These are phyloP conservation scores for Epichloe scottii DNA, from an alignment of 2,329 filamentous ascomycete genomes.

Conservation along the genomic window DNA sequence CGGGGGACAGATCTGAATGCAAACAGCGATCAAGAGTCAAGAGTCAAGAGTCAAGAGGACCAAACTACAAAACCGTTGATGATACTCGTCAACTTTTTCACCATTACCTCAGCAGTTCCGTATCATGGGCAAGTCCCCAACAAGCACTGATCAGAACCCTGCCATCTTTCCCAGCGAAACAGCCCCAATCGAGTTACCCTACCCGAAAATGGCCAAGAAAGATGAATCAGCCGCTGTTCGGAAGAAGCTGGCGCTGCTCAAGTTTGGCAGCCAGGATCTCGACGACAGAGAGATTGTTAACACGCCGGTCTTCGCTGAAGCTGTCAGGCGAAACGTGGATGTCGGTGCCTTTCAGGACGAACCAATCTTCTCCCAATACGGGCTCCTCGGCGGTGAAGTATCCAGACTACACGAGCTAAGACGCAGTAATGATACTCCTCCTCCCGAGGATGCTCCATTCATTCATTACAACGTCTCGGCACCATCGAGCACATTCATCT, in stretches of 20 bases:
- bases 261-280: neutral
- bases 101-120: no score
- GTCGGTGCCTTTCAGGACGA: neutral
- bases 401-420: neutral
- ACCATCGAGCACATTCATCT: constrained; percentile 50
- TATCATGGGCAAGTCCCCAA: no score
- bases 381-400: constrained; percentile 9
- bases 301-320: constrained; percentile 11
- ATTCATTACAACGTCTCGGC: constrained; percentile 33
- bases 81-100: no score
- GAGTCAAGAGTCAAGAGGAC: no score
- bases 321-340: constrained; percentile 4
- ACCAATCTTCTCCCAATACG: constrained; percentile 9
- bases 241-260: constrained; percentile 1
- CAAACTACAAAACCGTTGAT: no score
- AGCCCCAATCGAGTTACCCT: no score
- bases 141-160: no score
- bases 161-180: no score
- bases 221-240: neutral
- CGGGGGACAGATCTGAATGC: no score
- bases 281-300: constrained; percentile 7
- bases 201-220: neutral
- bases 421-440: no score
- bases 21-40: no score
- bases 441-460: constrained; percentile 13